Evolutionary conservation across 139 green algal genomes (phyloP), one percentile per base, ranked within the genome.

Genomic region (Tetradesmus obliquus): DNA sequence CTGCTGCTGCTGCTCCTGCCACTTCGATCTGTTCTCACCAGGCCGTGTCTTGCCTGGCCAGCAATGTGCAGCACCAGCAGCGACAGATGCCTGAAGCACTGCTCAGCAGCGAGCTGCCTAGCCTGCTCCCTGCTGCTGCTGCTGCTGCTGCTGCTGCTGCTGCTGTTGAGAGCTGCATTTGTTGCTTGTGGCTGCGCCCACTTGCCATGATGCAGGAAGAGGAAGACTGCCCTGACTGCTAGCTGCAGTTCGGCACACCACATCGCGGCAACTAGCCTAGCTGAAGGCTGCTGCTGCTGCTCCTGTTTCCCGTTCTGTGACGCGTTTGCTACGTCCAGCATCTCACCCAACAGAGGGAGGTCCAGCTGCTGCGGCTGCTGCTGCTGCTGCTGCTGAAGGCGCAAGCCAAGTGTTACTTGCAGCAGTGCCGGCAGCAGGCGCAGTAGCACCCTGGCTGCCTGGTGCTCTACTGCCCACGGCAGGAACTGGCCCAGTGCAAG

Each of bases 81-180:
- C 3, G 71, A 71, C 9, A 90, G 0, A 7, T 90, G 86, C 53
- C 86, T 90, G 71, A 90, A 90, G 71, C 86, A 90, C 53, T 90
- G 86, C 60, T 90, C 86, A 57, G 86, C 86, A 10, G 86, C 53
- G 24, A 62, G 51, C 71, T 90, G 86, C 19, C 32, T 74, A 15
- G 57, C 84, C 82, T 72, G 82, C 82, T 53, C 10, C n/a, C 12
- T 24, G 24, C 58, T 9, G 3, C 55, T 58, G 80, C 13, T 86
- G 80, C 55, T 6, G 4, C 55, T 71, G n/a, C 82, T 5, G 20
- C 83, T 87, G 82, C 82, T 76, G 60, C 84, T 89, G 84, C 15
- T 90, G 86, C 69, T 62, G 45, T 51, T 82, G 51, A 76, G n/a
- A 79, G 55, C 62, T 89, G 84, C 84, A 62, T 7, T 22, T 84